Evolutionary conservation across 2,329 filamentous ascomycete genomes (phyloP), one percentile per base, ranked within the genome.

Genomic region (Fusarium buharicum): DNA sequence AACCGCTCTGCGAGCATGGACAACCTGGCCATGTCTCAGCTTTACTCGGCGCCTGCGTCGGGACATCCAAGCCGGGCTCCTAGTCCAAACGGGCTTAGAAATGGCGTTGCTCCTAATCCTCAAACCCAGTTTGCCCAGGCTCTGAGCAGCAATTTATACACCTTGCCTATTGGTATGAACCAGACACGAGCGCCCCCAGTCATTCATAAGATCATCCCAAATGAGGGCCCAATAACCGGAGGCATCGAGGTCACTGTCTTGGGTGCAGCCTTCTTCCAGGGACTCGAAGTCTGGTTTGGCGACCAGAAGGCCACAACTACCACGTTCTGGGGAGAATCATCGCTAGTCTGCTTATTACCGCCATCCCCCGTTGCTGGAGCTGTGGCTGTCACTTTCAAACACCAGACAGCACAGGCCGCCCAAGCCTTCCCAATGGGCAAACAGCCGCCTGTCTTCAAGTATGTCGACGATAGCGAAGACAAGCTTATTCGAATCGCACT

Each of bases 181-280:
- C 79, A 81, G 38, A 78, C 82, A n/a, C 78, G 82, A 27, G 51
- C 66, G 1, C 73, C 76, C 11, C 80, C 84, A 3, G 85, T 89
- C 16, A 94, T 96, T 18, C 89, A 92, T 73, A 94, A 93, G 73
- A 83, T 97, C 59, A 91, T 95, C 31, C 93, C 93, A 0, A 84
- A 84, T 27, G 91, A 96, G 74, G 93, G 93, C 0, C 91, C 93
- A 7, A 91, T 88, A 55, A 86, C 86, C 31, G 93, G 93, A 56
- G 93, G 93, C 37, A 93, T 92, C 48, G 93, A 97, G 74, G 92
- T 97, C 4, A 94, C 91, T 0, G 85, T 95, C 52, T 81, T 96
- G 9, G 93, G 93, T 16, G 90, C 88, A 63, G 87, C 89, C 13
- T 96, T 97, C 73, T 89, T 87, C 63, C 89, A 84, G 59, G 90